Evolutionary conservation across 2,329 filamentous ascomycete genomes (phyloP).

Genomic region (Cryphonectria naterciae): DNA sequence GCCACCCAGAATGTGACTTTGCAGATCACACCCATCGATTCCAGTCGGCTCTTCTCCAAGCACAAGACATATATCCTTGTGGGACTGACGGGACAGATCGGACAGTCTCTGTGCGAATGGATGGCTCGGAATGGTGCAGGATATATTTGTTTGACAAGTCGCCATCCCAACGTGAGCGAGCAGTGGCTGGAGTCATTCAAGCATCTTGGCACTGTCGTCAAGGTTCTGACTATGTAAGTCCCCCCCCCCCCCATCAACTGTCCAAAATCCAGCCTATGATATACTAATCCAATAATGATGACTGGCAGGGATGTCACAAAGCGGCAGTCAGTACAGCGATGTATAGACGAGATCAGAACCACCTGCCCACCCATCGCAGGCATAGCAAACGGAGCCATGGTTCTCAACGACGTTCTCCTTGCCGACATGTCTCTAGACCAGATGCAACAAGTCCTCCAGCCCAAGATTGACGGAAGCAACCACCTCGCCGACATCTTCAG

Average conservation of each 20-base stretch:
- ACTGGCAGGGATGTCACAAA: constrained; percentile 20
- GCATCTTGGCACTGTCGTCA: not conserved
- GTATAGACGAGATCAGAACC: constrained; percentile 16
- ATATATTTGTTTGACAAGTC: constrained; percentile 42
- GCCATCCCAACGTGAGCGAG: constrained; percentile 35
- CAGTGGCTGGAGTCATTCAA: not conserved
- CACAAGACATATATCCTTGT: constrained; percentile 39
- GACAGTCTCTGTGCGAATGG: constrained; percentile 42
- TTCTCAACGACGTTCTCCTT: constrained; percentile 12
- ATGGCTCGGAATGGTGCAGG: constrained; percentile 43
- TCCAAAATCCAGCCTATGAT: not conserved
- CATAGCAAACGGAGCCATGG: constrained; percentile 22
- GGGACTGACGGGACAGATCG: constrained; percentile 40
- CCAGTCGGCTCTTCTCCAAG: not conserved
- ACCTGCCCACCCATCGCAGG: constrained; percentile 11
- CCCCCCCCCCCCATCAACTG: not conserved
- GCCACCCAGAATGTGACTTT: not conserved
- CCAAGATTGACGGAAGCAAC: constrained; percentile 12
- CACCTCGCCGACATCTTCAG: constrained; percentile 6
- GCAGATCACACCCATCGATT: not conserved
- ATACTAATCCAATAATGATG: not conserved
- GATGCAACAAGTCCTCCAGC: constrained; percentile 13
- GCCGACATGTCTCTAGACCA: constrained; percentile 12
- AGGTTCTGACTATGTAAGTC: constrained; percentile 11
- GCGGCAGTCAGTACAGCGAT: not conserved